Evolutionary conservation across 805 yeast genomes (phyloP), one percentile per base, ranked within the genome.

Genomic region (Metschnikowia peoriensis): DNA sequence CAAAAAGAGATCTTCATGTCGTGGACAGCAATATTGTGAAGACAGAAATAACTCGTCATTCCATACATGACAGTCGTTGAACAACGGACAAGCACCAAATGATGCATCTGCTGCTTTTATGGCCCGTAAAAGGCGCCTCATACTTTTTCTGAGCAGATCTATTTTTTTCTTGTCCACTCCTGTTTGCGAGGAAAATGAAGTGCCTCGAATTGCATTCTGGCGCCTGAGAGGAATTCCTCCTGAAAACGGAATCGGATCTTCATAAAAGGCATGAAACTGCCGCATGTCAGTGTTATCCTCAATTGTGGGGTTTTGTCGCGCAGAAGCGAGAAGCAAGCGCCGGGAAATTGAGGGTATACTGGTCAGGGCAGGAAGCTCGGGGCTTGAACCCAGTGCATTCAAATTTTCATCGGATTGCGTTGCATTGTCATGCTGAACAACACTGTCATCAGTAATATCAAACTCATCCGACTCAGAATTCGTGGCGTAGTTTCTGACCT

Each of bases 121-220:
- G 27, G 55, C 53, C 12, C 37, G 35, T 9, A 51, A 35, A 17
- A 54, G 44, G 11, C 46, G 41, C 34, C 12, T 37, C 38, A 56
- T 50, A 17, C 43, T 53, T 14, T 15, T 35, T 29, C 51, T 52
- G 22, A 51, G 47, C 11, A 28, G 14, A 16, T 14, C 16, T 9
- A 40, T 55, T 46, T 38, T 28, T 7, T 42, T 11, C 14, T 27
- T 38, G 10, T 14, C 22, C 6, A 32, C 9, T 8, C 10, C 38
- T 6, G 42, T 41, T 7, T 38, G 41, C 43, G 29, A 35, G 7
- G 47, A 28, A 9, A 46, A 35, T 4, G 29, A 15, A 7, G 12
- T 37, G 9, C 57, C 49, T 14, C 73, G 53, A 3, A 71, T 62
- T 7, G 75, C 75, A 53, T 71, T 70, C 47, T 67, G 75, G 9